Percentiles rank a stretch among this genome's conserved stretches.
Conservation (phyloP, 2,329 filamentous ascomycete genomes). For the Aureobasidium melanogenum region DNA sequence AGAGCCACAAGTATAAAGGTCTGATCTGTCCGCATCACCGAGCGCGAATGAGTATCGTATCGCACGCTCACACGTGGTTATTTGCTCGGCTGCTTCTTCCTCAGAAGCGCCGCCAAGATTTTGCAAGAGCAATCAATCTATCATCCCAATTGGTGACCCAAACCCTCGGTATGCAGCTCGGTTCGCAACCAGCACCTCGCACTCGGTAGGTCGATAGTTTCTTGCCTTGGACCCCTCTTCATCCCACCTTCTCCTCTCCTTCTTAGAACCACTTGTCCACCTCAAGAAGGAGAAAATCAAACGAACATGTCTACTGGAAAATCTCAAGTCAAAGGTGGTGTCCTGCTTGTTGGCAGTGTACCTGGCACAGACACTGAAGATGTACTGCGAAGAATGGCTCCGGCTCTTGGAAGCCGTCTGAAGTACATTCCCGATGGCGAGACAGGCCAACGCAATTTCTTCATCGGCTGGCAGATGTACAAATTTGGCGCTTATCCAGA, state of each 20-base stretch:
- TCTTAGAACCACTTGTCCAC: background rate
- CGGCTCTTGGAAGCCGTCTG: slow-evolving; percentile 26
- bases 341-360: slow-evolving; percentile 31
- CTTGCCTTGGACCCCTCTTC: background rate
- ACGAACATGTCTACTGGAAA: background rate
- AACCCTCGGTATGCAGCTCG: slow-evolving; percentile 3
- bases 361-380: slow-evolving; percentile 26
- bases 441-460: slow-evolving; percentile 27
- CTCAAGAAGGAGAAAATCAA: background rate
- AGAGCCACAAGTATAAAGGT: too few species aligned
- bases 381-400: slow-evolving; percentile 25
- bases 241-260: background rate
- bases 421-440: slow-evolving; percentile 36
- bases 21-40: too few species aligned
- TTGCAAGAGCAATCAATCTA: background rate
- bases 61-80: background rate
- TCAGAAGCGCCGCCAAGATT: slow-evolving; percentile 1
- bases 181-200: background rate
- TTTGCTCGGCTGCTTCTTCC: background rate
- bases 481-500: slow-evolving; percentile 20
- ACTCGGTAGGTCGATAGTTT: background rate
- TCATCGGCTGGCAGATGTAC: slow-evolving; percentile 26
- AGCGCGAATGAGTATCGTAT: background rate
- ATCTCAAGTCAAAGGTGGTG: slow-evolving; percentile 17
- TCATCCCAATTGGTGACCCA: background rate